Evolutionary conservation across 1,284 basidiomycete genomes (phyloP).

Genomic region (Somion occarium): DNA sequence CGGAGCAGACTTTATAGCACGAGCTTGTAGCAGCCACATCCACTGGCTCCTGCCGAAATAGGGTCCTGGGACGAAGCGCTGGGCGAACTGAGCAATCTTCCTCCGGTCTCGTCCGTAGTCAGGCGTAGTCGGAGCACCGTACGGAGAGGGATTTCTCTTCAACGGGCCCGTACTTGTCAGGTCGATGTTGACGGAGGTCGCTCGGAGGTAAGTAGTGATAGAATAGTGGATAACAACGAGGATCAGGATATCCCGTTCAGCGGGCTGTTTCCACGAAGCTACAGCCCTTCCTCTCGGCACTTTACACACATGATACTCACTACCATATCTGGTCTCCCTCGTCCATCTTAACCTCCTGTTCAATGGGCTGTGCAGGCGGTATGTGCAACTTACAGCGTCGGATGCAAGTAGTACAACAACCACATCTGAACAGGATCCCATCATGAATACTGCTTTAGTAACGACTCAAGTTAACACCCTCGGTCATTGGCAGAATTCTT

Average conservation of each 20-base stretch:
- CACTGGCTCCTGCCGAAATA: slow-evolving; percentile 11
- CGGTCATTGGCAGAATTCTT: too few relatives aligned
- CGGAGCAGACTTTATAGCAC: slow-evolving; percentile 1
- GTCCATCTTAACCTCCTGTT: background rate
- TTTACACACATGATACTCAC: background rate
- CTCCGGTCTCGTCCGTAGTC: slow-evolving; percentile 15
- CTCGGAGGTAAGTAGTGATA: too few relatives aligned
- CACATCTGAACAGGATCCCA: too few relatives aligned
- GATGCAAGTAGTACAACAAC: too few relatives aligned
- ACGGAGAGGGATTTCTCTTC: slow-evolving; percentile 6
- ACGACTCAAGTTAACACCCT: too few relatives aligned
- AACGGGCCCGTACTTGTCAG: too few relatives aligned
- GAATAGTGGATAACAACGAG: too few relatives aligned
- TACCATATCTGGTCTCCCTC: background rate
- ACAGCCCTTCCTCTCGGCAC: background rate
- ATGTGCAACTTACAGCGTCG: background rate
- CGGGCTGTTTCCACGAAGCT: background rate
- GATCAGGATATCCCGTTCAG: background rate
- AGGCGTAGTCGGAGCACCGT: slow-evolving; percentile 15
- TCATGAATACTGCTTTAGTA: too few relatives aligned
- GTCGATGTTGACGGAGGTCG: background rate
- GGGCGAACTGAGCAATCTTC: background rate
- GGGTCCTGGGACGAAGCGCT: slow-evolving; percentile 12
- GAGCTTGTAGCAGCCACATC: slow-evolving; percentile 13
- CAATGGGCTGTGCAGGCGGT: background rate